Evolutionary conservation across 129 eudicot species (phyloP).

Genomic region (Logfia minima): DNA sequence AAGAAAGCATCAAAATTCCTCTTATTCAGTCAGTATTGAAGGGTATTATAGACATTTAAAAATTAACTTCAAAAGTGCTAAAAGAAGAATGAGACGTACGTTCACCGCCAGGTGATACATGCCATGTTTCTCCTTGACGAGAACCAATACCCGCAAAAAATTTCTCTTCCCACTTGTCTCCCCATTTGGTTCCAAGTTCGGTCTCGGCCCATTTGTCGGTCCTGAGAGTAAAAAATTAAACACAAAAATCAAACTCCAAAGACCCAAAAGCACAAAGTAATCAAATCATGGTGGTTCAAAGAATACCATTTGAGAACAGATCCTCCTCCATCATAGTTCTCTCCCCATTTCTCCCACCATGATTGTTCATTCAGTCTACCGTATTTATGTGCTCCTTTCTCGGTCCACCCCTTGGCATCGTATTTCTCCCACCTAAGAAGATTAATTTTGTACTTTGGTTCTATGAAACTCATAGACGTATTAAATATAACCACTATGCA

Average conservation of each 20-base stretch:
- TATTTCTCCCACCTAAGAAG: conserved; percentile 88
- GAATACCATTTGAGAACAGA: conserved; percentile 82
- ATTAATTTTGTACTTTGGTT: background rate
- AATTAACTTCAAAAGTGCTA: background rate
- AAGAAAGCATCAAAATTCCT: background rate
- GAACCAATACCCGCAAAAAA: conserved; percentile 91
- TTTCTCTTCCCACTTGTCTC: conserved; percentile 97
- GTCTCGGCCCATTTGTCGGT: conserved; percentile 99
- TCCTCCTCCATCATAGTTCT: conserved; percentile 93
- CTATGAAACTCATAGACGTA: background rate
- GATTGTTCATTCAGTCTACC: conserved; percentile 93
- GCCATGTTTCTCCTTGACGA: conserved; percentile 99
- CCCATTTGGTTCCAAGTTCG: conserved; percentile 95
- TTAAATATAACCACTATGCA: background rate
- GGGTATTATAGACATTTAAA: background rate
- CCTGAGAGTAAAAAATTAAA: conserved; percentile 42
- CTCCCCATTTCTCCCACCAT: conserved; percentile 99
- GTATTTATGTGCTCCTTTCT: conserved; percentile 94
- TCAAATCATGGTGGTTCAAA: background rate
- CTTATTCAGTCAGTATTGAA: background rate
- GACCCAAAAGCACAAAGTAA: background rate
- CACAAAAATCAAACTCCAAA: background rate
- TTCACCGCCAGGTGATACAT: conserved; percentile 75
- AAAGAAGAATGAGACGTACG: conserved; percentile 49
- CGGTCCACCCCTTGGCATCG: conserved; percentile 97